A percentile compares a stretch with the other conserved stretches of the same genome.
phyloP scores from a whole-genome alignment of 768 basidiomycete genomes.

The Phanerochaete sordida region DNA sequence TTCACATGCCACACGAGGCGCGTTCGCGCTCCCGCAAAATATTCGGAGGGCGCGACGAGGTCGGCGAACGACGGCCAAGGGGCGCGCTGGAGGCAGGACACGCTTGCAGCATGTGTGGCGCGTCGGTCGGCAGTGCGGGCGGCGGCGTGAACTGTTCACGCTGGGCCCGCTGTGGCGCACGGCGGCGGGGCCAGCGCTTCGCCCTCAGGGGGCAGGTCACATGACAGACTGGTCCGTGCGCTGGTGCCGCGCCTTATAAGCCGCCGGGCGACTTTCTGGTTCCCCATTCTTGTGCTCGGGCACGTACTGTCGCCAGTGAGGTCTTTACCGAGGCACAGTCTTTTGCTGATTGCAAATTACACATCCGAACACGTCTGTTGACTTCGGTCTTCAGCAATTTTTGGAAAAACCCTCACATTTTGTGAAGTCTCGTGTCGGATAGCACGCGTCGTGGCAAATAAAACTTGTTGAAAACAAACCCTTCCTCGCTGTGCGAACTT shows the following conservation, averaged over 20 bases:
- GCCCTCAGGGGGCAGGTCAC: neutral
- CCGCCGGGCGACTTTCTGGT: neutral
- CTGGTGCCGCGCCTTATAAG: slow-evolving; percentile 36
- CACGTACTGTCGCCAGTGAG: slow-evolving; percentile 95
- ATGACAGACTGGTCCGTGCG: slow-evolving; percentile 49
- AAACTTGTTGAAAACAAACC: too few species aligned
- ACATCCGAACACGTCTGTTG: slow-evolving; percentile 92
- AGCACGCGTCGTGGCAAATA: too few species aligned
- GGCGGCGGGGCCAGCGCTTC: slow-evolving; percentile 1
- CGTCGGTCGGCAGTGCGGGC: neutral
- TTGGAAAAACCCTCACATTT: slow-evolving; percentile 48
- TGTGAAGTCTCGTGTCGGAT: neutral
- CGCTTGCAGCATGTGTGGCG: neutral
- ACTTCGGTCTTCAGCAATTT: slow-evolving; percentile 91
- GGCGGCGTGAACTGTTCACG: neutral
- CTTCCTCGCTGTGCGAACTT: too few species aligned
- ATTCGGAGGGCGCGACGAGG: neutral
- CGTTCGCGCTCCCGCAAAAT: neutral
- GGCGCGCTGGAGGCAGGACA: neutral
- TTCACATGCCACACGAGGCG: neutral
- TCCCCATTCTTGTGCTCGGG: slow-evolving; percentile 84
- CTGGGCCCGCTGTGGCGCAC: neutral
- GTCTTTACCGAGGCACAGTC: slow-evolving; percentile 93
- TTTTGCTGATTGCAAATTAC: slow-evolving; percentile 97
- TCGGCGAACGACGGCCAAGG: neutral